phyloP scores from a whole-genome alignment of 805 yeast genomes.

The Candida pseudoglaebosa region DNA sequence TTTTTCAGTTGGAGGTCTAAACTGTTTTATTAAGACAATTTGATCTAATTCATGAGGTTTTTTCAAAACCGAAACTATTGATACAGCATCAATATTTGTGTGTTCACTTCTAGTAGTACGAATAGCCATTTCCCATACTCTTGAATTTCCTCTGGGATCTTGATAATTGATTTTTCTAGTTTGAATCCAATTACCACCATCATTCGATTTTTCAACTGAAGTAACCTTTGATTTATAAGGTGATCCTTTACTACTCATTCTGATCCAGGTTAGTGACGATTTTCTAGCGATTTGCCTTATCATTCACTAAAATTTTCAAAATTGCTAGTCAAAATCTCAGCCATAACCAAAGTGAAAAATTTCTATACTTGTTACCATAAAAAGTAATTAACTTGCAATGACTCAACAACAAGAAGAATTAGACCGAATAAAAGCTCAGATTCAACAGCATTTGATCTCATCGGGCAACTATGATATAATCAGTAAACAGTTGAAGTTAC shows the following conservation, averaged over 20 bases:
- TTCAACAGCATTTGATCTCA: constrained; percentile 65
- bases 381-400: constrained; percentile 10
- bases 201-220: constrained; percentile 29
- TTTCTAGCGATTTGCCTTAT: not conserved
- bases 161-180: constrained; percentile 61
- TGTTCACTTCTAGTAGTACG: constrained; percentile 64
- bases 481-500: constrained; percentile 56
- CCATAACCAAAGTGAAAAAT: too few species aligned
- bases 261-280: not conserved
- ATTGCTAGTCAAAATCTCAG: too few species aligned
- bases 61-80: constrained; percentile 70
- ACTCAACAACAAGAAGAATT: constrained; percentile 33
- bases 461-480: constrained; percentile 81
- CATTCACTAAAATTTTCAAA: too few species aligned
- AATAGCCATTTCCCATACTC: constrained; percentile 91
- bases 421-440: constrained; percentile 51
- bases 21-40: constrained; percentile 76
- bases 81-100: constrained; percentile 82
- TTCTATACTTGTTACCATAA: too few species aligned
- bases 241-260: constrained; percentile 19
- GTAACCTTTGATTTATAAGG: constrained; percentile 32
- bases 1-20: constrained; percentile 86
- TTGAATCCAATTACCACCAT: constrained; percentile 43
- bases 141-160: constrained; percentile 63
- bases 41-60: constrained; percentile 34